Conservation (phyloP, 2,329 filamentous ascomycete genomes). For the Fusarium brevicatenulatum region DNA sequence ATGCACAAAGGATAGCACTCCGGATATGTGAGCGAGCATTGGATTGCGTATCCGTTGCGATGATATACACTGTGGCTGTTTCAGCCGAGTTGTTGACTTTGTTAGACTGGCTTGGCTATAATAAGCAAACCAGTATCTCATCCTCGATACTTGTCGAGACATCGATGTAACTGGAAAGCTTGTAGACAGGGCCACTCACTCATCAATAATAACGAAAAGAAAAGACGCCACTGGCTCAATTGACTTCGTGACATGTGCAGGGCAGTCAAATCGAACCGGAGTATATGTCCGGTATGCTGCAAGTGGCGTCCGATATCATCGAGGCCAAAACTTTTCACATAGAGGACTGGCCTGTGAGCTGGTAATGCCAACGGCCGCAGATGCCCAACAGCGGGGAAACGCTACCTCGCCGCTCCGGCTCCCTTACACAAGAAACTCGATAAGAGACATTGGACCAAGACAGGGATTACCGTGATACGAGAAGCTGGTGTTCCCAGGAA, state of each 20-base stretch:
- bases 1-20: background rate
- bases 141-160: background rate
- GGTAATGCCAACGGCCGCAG: slow-evolving; percentile 16
- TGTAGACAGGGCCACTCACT: background rate
- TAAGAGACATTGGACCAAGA: slow-evolving; percentile 11
- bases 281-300: background rate
- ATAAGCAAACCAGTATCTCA: background rate
- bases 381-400: background rate
- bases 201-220: background rate
- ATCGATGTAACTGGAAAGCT: background rate
- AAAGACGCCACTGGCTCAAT: background rate
- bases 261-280: background rate
- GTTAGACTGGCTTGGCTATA: background rate
- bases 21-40: background rate
- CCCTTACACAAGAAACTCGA: background rate
- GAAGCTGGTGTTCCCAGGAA: background rate
- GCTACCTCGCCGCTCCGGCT: background rate
- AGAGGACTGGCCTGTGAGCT: background rate
- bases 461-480: background rate
- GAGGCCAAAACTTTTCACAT: background rate
- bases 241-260: background rate
- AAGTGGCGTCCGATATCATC: background rate
- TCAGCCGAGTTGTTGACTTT: slow-evolving; percentile 8
- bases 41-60: background rate
- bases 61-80: slow-evolving; percentile 4